These are phyloP conservation scores for Sindora glabra DNA, from an alignment of 306 rosid genomes.

Conservation along the genomic window DNA sequence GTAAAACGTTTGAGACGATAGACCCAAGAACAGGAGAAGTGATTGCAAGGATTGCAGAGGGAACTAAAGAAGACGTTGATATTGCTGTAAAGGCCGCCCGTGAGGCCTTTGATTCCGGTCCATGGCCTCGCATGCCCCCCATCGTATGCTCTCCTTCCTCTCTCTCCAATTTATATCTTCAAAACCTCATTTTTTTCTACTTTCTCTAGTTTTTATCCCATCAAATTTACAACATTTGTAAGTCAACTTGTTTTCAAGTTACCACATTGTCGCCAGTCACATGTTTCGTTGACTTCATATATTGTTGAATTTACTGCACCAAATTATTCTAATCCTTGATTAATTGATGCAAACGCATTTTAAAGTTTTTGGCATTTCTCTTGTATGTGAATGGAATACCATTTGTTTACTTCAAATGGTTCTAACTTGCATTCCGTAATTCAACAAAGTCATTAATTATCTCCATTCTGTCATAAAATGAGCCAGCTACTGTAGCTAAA, in stretches of 20 bases:
- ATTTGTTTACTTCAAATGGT: too few species aligned
- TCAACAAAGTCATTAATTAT: background rate
- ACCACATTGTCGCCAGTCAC: too few species aligned
- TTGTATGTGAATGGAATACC: too few species aligned
- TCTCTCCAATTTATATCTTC: background rate
- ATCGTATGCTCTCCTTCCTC: conserved; percentile 33
- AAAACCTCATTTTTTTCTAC: background rate
- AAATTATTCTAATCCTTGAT: too few species aligned
- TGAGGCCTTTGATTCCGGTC: conserved; percentile 70
- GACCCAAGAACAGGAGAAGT: conserved; percentile 72
- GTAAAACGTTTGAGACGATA: conserved; percentile 68
- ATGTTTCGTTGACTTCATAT: too few species aligned
- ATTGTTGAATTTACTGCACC: too few species aligned
- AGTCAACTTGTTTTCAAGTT: too few species aligned
- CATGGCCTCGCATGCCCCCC: conserved; percentile 86
- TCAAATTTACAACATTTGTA: too few species aligned
- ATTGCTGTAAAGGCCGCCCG: conserved; percentile 85
- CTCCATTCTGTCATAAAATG: background rate
- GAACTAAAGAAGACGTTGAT: conserved; percentile 52
- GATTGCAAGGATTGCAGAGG: conserved; percentile 54
- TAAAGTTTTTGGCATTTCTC: too few species aligned
- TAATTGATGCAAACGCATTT: too few species aligned
- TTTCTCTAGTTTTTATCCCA: background rate
- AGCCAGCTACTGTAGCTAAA: background rate
- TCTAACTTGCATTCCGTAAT: too few species aligned